These are phyloP conservation scores for Magnaporthales sp. DNA, from an alignment of 2,329 filamentous ascomycete species.

Conservation along the genomic window DNA sequence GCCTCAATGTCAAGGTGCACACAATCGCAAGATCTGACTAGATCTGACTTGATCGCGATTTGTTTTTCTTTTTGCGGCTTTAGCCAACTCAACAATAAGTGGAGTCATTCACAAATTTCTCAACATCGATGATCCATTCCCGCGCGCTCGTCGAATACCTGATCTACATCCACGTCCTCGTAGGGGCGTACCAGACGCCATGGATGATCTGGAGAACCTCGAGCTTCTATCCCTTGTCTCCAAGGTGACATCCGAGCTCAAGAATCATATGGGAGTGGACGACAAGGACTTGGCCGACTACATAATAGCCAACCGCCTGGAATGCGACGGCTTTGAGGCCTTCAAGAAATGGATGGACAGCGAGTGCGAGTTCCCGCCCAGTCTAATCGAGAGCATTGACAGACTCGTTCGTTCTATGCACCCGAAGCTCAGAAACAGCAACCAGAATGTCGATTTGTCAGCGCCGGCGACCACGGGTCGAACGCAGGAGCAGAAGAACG, in stretches of 20 bases:
- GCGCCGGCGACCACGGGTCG: slow-evolving; percentile 28
- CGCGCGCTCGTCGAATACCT: neutral
- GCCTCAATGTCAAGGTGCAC: neutral
- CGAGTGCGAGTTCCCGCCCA: slow-evolving; percentile 75
- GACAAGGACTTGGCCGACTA: slow-evolving; percentile 97
- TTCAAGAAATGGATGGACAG: slow-evolving; percentile 69
- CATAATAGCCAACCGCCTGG: slow-evolving; percentile 79
- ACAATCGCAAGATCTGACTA: neutral
- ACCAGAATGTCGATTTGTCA: slow-evolving; percentile 18
- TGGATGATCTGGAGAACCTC: slow-evolving; percentile 88
- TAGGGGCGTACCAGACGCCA: slow-evolving; percentile 23
- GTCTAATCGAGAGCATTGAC: slow-evolving; percentile 85
- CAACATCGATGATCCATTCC: neutral
- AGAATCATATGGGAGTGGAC: slow-evolving; percentile 85
- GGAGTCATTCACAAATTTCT: neutral
- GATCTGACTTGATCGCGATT: no score
- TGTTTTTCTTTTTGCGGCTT: neutral
- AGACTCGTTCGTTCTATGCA: slow-evolving; percentile 84
- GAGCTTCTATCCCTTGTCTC: slow-evolving; percentile 91
- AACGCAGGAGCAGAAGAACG: slow-evolving; percentile 61
- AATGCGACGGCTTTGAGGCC: slow-evolving; percentile 59
- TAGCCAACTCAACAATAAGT: neutral
- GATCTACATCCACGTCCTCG: neutral
- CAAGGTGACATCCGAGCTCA: slow-evolving; percentile 86
- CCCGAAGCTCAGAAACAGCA: slow-evolving; percentile 67